Evolutionary conservation across 2,329 filamentous ascomycete genomes (phyloP).

Genomic region (Tetracladium maxilliforme): DNA sequence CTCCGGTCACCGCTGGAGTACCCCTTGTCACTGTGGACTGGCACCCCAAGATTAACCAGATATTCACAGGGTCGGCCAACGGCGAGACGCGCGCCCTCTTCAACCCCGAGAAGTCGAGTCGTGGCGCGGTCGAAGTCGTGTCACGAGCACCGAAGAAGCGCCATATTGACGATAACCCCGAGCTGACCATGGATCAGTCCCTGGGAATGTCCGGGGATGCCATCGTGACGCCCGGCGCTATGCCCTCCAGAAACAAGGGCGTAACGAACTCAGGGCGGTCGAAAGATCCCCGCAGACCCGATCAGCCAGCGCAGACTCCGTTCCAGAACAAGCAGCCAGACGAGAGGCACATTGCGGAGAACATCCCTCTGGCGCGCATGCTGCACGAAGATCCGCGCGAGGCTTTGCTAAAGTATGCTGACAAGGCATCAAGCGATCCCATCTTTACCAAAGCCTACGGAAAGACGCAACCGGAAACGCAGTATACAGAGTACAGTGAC

Average conservation of each 20-base stretch:
- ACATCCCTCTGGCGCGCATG: conserved; percentile 83
- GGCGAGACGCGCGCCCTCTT: conserved; percentile 82
- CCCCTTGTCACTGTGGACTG: conserved; percentile 76
- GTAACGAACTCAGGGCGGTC: conserved; percentile 66
- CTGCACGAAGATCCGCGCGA: conserved; percentile 92
- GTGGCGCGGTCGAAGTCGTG: conserved; percentile 80
- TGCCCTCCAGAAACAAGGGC: conserved; percentile 50
- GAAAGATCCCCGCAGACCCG: conserved; percentile 69
- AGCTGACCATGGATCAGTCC: conserved; percentile 70
- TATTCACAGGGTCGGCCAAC: conserved; percentile 86
- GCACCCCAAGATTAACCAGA: conserved; percentile 93
- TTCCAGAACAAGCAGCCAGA: conserved; percentile 87
- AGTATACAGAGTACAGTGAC: conserved; percentile 82
- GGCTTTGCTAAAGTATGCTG: conserved; percentile 86
- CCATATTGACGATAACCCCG: conserved; percentile 87
- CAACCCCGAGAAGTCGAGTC: conserved; percentile 67
- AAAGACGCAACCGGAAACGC: conserved; percentile 78
- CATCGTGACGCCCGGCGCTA: conserved; percentile 55
- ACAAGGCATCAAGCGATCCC: conserved; percentile 82
- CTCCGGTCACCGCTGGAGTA: conserved; percentile 74
- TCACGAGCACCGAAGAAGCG: conserved; percentile 86
- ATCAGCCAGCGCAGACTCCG: conserved; percentile 71
- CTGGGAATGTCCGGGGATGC: conserved; percentile 72
- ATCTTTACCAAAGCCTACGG: conserved; percentile 92
- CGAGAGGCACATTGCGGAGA: conserved; percentile 74